These are phyloP conservation scores for Dendrocalamus sinicus DNA, from an alignment of 176 grass and related monocot genomes.

Conservation along the genomic window DNA sequence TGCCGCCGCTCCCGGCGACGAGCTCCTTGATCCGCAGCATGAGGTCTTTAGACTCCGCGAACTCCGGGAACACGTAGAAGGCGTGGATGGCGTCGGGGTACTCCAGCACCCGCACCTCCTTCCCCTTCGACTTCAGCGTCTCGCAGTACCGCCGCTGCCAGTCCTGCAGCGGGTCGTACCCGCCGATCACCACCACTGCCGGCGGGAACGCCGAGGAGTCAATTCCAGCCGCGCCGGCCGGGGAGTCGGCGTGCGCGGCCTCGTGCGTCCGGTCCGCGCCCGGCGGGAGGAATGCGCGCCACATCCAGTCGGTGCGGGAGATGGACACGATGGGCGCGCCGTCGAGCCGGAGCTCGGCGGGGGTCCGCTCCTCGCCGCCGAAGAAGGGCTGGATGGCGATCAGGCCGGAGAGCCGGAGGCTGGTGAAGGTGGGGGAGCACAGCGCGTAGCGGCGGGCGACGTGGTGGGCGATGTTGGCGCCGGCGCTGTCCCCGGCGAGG, in stretches of 20 bases:
- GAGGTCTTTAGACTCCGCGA: conserved; percentile 37
- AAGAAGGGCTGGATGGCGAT: conserved; percentile 75
- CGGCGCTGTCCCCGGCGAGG: conserved; percentile 79
- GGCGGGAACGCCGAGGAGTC: conserved; percentile 46
- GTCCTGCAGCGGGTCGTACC: conserved; percentile 66
- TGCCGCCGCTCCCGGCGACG: conserved; percentile 20
- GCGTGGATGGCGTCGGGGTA: conserved; percentile 66
- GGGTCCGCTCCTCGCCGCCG: conserved; percentile 70
- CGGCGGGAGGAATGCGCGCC: conserved; percentile 72
- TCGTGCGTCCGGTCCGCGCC: conserved; percentile 61
- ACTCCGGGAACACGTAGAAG: conserved; percentile 64
- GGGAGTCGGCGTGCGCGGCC: conserved; percentile 28
- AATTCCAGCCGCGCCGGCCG: neutral
- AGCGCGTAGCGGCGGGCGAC: conserved; percentile 54
- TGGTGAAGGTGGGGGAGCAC: conserved; percentile 8
- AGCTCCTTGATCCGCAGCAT: conserved; percentile 54
- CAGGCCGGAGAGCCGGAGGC: conserved; percentile 47
- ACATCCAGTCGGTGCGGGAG: conserved; percentile 66
- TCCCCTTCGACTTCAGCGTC: conserved; percentile 39
- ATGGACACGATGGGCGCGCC: conserved; percentile 57
- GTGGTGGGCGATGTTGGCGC: conserved; percentile 80
- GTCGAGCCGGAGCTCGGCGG: conserved; percentile 53
- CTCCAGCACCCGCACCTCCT: conserved; percentile 51
- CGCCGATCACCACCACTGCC: conserved; percentile 59
- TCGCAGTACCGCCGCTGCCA: conserved; percentile 62